Base-by-base conservation (phyloP, 148 eudicot species). In the Cornus controversa region DNA sequence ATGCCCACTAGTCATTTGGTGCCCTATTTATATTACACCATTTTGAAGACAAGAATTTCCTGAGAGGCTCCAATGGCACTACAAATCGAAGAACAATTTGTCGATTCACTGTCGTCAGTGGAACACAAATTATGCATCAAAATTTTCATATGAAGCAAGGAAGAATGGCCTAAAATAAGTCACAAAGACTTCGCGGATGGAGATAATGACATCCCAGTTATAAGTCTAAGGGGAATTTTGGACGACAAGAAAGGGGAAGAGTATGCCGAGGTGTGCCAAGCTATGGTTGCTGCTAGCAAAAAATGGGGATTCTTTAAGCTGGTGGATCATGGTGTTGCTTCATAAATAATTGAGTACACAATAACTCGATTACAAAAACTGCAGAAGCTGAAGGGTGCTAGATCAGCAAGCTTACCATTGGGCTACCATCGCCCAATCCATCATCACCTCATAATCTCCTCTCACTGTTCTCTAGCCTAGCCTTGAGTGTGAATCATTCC, bases 241-340 rank as follows among this genome's bases (percentile, higher is more conserved):
- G 63, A 50, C 23, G 25, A 20, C 4, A n/a, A 60, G 64, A 22
- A n/a, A 22, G 64, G 24, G 3, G 8, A 60, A 5, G 64, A 60
- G 24, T 60, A 60, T 22, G 37, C 37, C 25, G 25, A 40, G 9
- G 3, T 63, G 15, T 78, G 80, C 37, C 20, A 60, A 24, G 63
- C 34, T 24, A 78, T 78, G 80, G 80, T 78, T 53, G 23, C 27
- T 20, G 80, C 80, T 63, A 42, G 75, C 28, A 22, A 45, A 3
- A 78, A 45, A 70, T 78, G 80, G 80, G 80, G 80, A 22, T 78
- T 78, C 74, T 78, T 78, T 36, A 70, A 70, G 69, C 36, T 78
- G 68, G 75, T 78, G 24, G 75, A 78, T 71, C 80, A 78, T 71
- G 80, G 80, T 0, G 80, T 71, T 6, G 47, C 31, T 62, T 27